phyloP scores from a whole-genome alignment of 345 rosid species.

The Angophora floribunda region DNA sequence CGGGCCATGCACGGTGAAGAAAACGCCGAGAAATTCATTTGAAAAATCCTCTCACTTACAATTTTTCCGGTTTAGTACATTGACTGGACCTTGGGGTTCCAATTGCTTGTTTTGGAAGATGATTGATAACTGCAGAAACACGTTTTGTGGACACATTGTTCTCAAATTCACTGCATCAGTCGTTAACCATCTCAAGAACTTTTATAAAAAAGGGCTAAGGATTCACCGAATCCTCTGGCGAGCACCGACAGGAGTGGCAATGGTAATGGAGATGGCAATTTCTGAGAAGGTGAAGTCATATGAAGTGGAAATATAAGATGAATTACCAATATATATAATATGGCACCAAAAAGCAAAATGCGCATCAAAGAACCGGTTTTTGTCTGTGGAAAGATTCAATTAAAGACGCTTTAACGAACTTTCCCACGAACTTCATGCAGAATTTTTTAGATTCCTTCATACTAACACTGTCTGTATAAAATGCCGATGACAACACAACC shows the following conservation, averaged over 20 bases:
- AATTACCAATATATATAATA: neutral
- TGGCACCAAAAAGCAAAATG: neutral
- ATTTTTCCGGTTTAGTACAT: no score
- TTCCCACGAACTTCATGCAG: neutral
- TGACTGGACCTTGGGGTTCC: fast-evolving
- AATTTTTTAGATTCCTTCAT: neutral
- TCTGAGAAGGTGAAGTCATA: neutral
- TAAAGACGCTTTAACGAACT: neutral
- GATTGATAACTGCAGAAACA: fast-evolving
- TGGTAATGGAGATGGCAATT: neutral
- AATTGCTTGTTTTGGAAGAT: fast-evolving
- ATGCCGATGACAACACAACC: fast-evolving
- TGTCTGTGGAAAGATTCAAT: fast-evolving
- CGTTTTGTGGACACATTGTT: neutral
- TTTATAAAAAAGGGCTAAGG: fast-evolving
- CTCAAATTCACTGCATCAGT: neutral
- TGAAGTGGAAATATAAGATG: fast-evolving
- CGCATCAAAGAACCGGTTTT: fast-evolving
- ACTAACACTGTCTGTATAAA: neutral
- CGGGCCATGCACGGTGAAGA: fast-evolving
- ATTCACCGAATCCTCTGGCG: fast-evolving
- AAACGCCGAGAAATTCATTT: fast-evolving
- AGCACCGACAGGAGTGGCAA: neutral
- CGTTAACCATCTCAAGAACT: fast-evolving
- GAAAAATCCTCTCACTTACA: neutral